Evolutionary conservation across 2,329 filamentous ascomycete genomes (phyloP).

Genomic region (Penicillium paneum): DNA sequence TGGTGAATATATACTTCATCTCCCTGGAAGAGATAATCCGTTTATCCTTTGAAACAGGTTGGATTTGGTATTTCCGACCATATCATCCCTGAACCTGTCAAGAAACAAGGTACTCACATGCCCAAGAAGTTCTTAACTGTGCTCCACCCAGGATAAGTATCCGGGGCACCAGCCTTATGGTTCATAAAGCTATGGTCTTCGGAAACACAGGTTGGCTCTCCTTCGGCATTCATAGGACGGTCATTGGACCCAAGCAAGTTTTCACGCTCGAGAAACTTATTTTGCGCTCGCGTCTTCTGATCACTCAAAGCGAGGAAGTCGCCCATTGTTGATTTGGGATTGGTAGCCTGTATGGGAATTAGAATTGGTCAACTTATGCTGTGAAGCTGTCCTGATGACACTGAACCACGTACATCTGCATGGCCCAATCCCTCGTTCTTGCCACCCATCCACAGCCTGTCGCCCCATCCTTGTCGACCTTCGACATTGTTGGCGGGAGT

Average conservation of each 20-base stretch:
- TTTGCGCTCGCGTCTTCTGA: conserved; percentile 28
- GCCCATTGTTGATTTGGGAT: conserved; percentile 26
- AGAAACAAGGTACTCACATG: conserved; percentile 1
- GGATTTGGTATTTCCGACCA: too few relatives aligned
- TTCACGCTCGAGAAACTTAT: conserved; percentile 17
- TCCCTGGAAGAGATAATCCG: too few relatives aligned
- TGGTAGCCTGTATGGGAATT: conserved; percentile 14
- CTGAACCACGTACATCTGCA: conserved; percentile 18
- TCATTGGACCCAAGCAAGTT: conserved; percentile 4
- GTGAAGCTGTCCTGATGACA: too few relatives aligned
- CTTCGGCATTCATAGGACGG: conserved; percentile 1
- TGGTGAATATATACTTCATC: background rate
- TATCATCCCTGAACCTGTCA: too few relatives aligned
- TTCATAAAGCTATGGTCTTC: conserved; percentile 36
- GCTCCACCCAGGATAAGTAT: conserved; percentile 32
- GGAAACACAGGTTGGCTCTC: conserved; percentile 22
- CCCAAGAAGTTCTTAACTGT: conserved; percentile 23
- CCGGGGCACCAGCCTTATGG: conserved; percentile 25
- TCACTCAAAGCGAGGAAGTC: conserved; percentile 27
- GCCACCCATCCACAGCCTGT: conserved; percentile 25
- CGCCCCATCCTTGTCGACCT: conserved; percentile 24
- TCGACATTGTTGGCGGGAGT: conserved; percentile 32
- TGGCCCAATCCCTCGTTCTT: conserved; percentile 24
- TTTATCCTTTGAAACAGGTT: background rate
- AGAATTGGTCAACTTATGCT: background rate